Conservation (phyloP, 177 flowering plant species). For the Vitis hybrid region DNA sequence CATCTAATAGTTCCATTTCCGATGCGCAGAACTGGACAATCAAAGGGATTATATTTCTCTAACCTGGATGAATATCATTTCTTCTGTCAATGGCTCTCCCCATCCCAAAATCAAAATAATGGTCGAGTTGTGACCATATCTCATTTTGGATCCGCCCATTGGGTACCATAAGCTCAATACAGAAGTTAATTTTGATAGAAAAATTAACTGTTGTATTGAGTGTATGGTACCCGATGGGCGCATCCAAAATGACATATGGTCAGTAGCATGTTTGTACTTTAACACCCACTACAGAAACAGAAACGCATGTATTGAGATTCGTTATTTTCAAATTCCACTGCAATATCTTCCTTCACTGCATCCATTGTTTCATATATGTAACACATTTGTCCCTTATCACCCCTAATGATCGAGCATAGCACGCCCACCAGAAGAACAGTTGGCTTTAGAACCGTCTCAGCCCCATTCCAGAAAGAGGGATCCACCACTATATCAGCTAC, state of each 20-base stretch:
- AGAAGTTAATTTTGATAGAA: slow-evolving; percentile 40
- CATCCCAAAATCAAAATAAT: slow-evolving; percentile 38
- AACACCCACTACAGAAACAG: slow-evolving; percentile 41
- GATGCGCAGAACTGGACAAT: not conserved
- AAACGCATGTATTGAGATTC: slow-evolving; percentile 32
- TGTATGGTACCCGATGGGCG: no score
- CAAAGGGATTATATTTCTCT: not conserved
- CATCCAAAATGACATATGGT: no score
- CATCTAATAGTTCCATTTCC: no score
- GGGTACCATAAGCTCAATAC: slow-evolving; percentile 38
- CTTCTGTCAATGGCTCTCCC: slow-evolving; percentile 26
- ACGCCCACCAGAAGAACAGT: slow-evolving; percentile 49
- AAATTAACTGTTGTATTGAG: slow-evolving; percentile 52
- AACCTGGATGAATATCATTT: slow-evolving; percentile 44
- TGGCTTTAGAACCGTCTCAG: slow-evolving; percentile 37
- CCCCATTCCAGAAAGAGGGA: slow-evolving; percentile 47
- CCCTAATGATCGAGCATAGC: slow-evolving; percentile 27
- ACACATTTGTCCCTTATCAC: slow-evolving; percentile 38
- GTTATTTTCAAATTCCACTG: slow-evolving; percentile 30
- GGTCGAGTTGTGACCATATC: slow-evolving; percentile 37
- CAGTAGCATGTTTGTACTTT: no score
- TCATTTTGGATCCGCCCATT: slow-evolving; percentile 30
- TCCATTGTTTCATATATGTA: slow-evolving; percentile 75
- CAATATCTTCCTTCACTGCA: slow-evolving; percentile 61
- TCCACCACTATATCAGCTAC: slow-evolving; percentile 41